These are phyloP conservation scores for Aureobasidium namibiae DNA, from an alignment of 2,329 filamentous ascomycete genomes.

Conservation along the genomic window DNA sequence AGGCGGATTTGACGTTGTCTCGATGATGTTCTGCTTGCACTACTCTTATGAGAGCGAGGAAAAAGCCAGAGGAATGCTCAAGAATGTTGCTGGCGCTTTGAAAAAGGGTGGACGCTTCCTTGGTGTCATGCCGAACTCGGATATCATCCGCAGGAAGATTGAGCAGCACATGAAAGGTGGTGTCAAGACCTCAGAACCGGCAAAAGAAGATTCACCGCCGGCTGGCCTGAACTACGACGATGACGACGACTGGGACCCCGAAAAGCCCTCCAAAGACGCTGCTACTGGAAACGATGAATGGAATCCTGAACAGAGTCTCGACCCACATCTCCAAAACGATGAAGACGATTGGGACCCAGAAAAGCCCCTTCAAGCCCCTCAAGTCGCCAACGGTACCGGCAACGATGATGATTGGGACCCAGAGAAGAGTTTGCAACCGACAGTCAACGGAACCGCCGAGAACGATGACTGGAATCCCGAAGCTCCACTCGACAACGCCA, in stretches of 20 bases:
- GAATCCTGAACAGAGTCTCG: slow-evolving; percentile 35
- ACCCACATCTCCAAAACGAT: slow-evolving; percentile 22
- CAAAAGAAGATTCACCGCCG: slow-evolving; percentile 16
- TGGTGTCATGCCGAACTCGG: slow-evolving; percentile 93
- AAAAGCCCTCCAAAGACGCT: slow-evolving; percentile 25
- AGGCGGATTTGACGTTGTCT: slow-evolving; percentile 85
- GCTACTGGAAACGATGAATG: slow-evolving; percentile 34
- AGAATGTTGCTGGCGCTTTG: slow-evolving; percentile 80
- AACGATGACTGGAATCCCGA: slow-evolving; percentile 21
- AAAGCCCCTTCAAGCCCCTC: slow-evolving; percentile 23
- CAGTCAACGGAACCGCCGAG: slow-evolving; percentile 16
- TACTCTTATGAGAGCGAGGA: slow-evolving; percentile 93
- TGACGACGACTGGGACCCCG: slow-evolving; percentile 26
- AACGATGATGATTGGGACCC: slow-evolving; percentile 30
- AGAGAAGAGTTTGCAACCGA: slow-evolving; percentile 39
- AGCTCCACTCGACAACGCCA: slow-evolving; percentile 32
- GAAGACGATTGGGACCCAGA: slow-evolving; percentile 27
- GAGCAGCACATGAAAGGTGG: slow-evolving; percentile 59
- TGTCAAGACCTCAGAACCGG: slow-evolving; percentile 31
- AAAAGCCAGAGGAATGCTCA: slow-evolving; percentile 84
- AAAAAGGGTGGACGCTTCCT: slow-evolving; percentile 94
- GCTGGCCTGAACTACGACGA: slow-evolving; percentile 21
- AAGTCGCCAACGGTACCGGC: slow-evolving; percentile 18
- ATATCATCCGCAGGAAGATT: slow-evolving; percentile 76
- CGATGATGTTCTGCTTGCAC: slow-evolving; percentile 99